Evolutionary conservation across 2,329 filamentous ascomycete genomes (phyloP), one percentile per base, ranked within the genome.

Genomic region (Fusarium nurragi): DNA sequence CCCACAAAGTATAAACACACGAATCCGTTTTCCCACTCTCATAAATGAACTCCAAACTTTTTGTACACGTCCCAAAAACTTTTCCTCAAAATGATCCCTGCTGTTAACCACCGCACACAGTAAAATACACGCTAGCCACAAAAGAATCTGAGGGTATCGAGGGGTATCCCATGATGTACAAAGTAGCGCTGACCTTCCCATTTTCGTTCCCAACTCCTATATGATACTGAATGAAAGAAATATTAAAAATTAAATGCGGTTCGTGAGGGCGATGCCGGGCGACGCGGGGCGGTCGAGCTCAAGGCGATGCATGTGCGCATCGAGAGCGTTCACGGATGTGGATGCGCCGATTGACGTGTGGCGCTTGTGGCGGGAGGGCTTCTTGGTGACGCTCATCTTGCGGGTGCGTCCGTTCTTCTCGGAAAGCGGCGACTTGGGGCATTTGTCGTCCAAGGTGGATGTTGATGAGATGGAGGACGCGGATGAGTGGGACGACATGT

Each of bases 331-430:
- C 10, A 64, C 55, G 0, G 71, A 73, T 0, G 68, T 61, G 21
- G 59, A 62, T 3, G 59, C 57, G 18, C 69, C 67, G 1, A 64
- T 68, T 1, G 71, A 73, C 0, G 68, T 61, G 18, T 67, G 64
- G 2, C 70, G 52, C 52, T 67, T 73, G 47, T 73, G 71, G 6
- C 69, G 55, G 13, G 66, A 55, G 6, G 64, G 52, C 50, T 69
- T 71, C 49, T 62, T 61, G 38, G 71, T 72, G 21, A 71, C 40
- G 65, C 71, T 73, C 71, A 73, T 73, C 70, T 73, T 73, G 40
- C 71, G 69, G 13, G 71, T 66, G 4, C 71, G 71, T 0, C 41
- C 60, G 26, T 65, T 69, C 58, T 73, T 70, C 38, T 72, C 69
- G 11, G 58, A 41, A 8, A 56, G 48, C n/a, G 54, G 41, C 19